Percentiles rank a stretch among this genome's conserved stretches.
These are phyloP conservation scores for Kockovaella imperatae DNA, from an alignment of 768 basidiomycete genomes.

Conservation along the genomic window DNA sequence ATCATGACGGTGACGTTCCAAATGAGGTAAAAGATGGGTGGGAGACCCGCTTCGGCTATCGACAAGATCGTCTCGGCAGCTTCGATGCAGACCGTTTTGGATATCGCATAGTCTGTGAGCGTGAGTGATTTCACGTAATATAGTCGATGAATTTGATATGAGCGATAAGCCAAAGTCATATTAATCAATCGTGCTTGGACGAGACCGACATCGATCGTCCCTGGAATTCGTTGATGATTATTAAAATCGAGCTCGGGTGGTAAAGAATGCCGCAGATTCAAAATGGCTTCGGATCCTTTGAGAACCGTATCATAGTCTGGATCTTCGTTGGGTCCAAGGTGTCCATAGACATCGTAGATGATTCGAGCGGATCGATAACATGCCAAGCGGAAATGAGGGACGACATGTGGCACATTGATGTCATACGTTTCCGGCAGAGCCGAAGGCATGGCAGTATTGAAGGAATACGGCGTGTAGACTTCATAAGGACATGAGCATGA, in stretches of 20 bases:
- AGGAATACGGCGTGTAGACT: background rate
- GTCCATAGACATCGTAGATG: background rate
- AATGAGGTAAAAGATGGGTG: background rate
- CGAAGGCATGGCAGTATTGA: background rate
- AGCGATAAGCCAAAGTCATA: conserved; percentile 1
- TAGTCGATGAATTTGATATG: background rate
- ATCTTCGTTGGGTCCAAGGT: background rate
- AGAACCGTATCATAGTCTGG: background rate
- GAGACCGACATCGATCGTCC: background rate
- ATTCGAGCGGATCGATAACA: background rate
- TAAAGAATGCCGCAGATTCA: background rate
- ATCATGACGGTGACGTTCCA: background rate
- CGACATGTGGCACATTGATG: background rate
- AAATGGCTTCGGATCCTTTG: background rate
- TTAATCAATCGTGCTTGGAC: background rate
- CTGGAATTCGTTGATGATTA: too few relatives aligned
- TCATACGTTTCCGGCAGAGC: background rate
- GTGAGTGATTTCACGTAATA: conserved; percentile 1
- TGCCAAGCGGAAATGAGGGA: background rate
- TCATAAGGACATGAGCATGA: too few relatives aligned
- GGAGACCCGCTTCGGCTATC: background rate
- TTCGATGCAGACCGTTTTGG: background rate
- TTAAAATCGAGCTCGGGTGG: background rate
- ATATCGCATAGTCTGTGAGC: background rate
- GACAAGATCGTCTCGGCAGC: background rate